Conservation (phyloP, 1,284 basidiomycete genomes). For the Porodaedalea pini region DNA sequence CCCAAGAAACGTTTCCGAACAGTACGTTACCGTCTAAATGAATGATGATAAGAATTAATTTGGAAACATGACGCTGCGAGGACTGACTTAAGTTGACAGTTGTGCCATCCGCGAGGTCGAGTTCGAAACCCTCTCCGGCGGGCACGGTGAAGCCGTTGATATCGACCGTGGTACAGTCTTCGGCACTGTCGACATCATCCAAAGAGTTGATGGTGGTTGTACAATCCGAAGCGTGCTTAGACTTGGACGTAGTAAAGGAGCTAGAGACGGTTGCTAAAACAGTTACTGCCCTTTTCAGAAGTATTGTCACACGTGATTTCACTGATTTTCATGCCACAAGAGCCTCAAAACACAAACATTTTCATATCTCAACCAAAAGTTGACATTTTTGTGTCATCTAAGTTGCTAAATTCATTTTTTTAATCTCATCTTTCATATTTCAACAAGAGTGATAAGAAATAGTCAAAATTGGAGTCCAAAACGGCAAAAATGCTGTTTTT, state of each 20-base stretch:
- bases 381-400: too few species aligned
- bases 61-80: slow-evolving; percentile 13
- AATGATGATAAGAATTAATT: not conserved
- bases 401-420: too few species aligned
- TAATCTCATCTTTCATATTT: too few species aligned
- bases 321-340: too few species aligned
- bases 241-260: not conserved
- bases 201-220: slow-evolving; percentile 42
- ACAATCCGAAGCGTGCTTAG: slow-evolving; percentile 27
- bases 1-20: slow-evolving; percentile 34
- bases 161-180: slow-evolving; percentile 44
- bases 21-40: slow-evolving; percentile 31
- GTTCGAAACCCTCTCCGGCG: slow-evolving; percentile 32
- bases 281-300: too few species aligned
- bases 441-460: too few species aligned
- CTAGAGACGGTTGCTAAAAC: not conserved
- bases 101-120: slow-evolving; percentile 27
- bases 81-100: slow-evolving; percentile 37
- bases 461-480: too few species aligned
- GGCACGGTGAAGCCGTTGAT: slow-evolving; percentile 42
- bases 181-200: slow-evolving; percentile 40
- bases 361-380: too few species aligned
- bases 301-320: too few species aligned
- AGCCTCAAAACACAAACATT: too few species aligned
- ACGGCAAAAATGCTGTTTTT: too few species aligned